phyloP scores from a whole-genome alignment of 306 rosid species.

The Sindora glabra region DNA sequence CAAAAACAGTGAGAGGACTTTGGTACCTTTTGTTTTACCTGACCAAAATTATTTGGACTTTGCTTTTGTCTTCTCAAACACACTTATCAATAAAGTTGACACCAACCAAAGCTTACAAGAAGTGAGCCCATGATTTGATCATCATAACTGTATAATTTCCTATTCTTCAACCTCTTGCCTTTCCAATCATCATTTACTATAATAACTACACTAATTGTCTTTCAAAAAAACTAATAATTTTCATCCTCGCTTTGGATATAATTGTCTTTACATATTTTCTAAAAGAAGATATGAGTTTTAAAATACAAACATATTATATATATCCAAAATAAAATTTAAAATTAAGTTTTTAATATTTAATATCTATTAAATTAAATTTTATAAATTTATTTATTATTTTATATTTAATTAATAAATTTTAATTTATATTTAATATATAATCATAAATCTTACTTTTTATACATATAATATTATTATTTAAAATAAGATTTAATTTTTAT shows the following conservation, averaged over 20 bases:
- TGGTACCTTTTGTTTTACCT: constrained; percentile 38
- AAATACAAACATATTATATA: no score
- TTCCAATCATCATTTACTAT: constrained; percentile 18
- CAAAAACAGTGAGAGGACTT: constrained; percentile 34
- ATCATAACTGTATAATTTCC: constrained; percentile 28
- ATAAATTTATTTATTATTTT: no score
- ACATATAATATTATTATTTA: no score
- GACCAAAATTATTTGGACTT: constrained; percentile 32
- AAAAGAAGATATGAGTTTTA: no score
- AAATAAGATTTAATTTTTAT: no score
- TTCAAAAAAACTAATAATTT: background rate
- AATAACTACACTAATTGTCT: background rate
- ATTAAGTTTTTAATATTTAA: no score
- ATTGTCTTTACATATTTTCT: background rate
- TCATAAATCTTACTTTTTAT: no score
- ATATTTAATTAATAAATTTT: no score
- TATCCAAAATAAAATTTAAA: no score
- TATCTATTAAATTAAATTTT: no score
- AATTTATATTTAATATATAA: no score
- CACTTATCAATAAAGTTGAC: constrained; percentile 53
- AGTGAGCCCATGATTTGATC: constrained; percentile 34
- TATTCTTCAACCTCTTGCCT: constrained; percentile 7
- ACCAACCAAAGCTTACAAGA: constrained; percentile 30
- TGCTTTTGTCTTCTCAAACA: constrained; percentile 68
- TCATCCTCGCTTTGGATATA: background rate